phyloP scores from a whole-genome alignment of 371 early-diverging fungal species.

The Aphelidium insulamus region DNA sequence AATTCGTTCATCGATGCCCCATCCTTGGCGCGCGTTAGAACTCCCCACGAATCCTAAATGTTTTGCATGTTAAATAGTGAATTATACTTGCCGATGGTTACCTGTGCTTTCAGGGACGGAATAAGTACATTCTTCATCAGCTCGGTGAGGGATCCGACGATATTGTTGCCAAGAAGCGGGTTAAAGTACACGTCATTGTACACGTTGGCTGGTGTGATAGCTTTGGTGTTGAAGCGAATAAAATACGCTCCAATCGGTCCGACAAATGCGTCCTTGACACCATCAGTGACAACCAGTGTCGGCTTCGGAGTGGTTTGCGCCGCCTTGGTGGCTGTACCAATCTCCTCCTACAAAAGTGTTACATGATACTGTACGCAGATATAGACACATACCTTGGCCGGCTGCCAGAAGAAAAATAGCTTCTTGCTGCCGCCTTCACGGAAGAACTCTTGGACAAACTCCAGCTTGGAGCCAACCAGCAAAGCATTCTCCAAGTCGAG shows the following conservation, averaged over 20 bases:
- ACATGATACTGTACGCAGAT: background rate
- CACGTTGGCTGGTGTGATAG: constrained; percentile 20
- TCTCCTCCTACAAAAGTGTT: too few relatives aligned
- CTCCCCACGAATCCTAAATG: constrained; percentile 28
- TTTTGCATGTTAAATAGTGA: too few relatives aligned
- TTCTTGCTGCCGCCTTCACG: constrained; percentile 19
- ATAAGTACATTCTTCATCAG: constrained; percentile 27
- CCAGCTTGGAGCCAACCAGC: constrained; percentile 23
- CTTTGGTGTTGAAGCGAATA: constrained; percentile 19
- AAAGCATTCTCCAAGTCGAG: constrained; percentile 21
- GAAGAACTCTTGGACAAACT: constrained; percentile 27
- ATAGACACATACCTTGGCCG: constrained; percentile 8
- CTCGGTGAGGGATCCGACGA: constrained; percentile 22
- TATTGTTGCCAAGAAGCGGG: constrained; percentile 12
- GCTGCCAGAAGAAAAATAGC: constrained; percentile 29
- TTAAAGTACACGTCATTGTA: constrained; percentile 22
- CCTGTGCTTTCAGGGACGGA: constrained; percentile 26
- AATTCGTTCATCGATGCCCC: constrained; percentile 20
- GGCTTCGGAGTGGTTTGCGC: constrained; percentile 1
- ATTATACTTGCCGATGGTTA: too few relatives aligned
- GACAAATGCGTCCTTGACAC: constrained; percentile 14
- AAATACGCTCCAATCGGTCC: constrained; percentile 25
- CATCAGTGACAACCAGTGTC: constrained; percentile 20
- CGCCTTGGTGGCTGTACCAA: too few relatives aligned
- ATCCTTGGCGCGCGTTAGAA: constrained; percentile 13